phyloP scores from a whole-genome alignment of 78 protist species.

The Anaeramoeba flamelloides region DNA sequence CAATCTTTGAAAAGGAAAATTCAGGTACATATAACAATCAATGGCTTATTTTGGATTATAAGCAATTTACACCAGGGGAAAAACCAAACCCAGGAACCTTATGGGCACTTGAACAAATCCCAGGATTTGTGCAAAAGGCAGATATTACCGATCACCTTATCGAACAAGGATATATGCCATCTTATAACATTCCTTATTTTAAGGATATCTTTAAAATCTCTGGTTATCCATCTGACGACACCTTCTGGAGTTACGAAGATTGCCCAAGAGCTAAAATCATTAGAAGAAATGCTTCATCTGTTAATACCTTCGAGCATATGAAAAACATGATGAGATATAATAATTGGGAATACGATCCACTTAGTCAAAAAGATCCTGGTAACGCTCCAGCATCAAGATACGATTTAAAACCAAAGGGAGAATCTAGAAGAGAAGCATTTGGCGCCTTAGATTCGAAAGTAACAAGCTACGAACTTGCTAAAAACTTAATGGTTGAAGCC shows the following conservation, averaged over 20 bases:
- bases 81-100: constrained; percentile 30
- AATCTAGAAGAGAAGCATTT: not conserved
- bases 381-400: constrained; percentile 39
- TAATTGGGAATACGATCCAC: constrained; percentile 46
- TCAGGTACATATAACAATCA: constrained; percentile 58
- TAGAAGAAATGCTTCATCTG: constrained; percentile 10
- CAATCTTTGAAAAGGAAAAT: constrained; percentile 10
- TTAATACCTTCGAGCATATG: constrained; percentile 23
- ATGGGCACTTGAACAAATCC: constrained; percentile 57
- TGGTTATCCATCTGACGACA: constrained; percentile 32
- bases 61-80: constrained; percentile 35
- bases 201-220: constrained; percentile 31
- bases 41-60: constrained; percentile 49
- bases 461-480: not conserved
- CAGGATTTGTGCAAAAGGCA: constrained; percentile 31
- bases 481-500: not conserved
- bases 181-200: constrained; percentile 63
- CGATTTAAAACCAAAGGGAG: constrained; percentile 35
- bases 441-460: not conserved
- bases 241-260: constrained; percentile 20
- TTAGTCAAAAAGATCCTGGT: constrained; percentile 45
- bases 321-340: constrained; percentile 44
- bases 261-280: constrained; percentile 36
- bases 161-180: constrained; percentile 44
- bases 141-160: constrained; percentile 34